Conservation (phyloP, 306 rosid genomes). For the Gillenia trifoliata region DNA sequence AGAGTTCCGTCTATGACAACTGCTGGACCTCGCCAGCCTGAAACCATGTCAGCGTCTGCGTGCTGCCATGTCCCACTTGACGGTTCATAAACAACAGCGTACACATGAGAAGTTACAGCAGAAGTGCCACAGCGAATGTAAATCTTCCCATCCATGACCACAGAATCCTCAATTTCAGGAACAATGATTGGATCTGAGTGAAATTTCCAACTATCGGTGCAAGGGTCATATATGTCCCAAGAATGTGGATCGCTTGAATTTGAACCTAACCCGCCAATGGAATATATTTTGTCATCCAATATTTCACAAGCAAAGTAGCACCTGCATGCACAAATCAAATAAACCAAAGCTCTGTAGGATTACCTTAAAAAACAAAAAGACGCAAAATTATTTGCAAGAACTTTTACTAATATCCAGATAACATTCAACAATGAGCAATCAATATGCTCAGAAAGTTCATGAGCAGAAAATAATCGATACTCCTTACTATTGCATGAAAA, state of each 20-base stretch:
- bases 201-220: constrained; percentile 46
- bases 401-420: neutral
- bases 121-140: constrained; percentile 53
- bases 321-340: constrained; percentile 41
- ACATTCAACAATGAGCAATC: neutral
- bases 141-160: constrained; percentile 76
- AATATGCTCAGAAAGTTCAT: neutral
- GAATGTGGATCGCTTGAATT: constrained; percentile 63
- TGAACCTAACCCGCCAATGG: constrained; percentile 74
- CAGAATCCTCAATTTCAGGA: constrained; percentile 63
- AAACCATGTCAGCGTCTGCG: constrained; percentile 69
- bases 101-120: constrained; percentile 41
- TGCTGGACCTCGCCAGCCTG: constrained; percentile 89
- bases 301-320: constrained; percentile 82
- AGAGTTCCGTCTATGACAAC: constrained; percentile 60
- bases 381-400: neutral
- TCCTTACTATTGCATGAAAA: neutral
- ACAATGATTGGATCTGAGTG: constrained; percentile 46
- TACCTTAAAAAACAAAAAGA: neutral
- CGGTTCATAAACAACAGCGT: constrained; percentile 72
- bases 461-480: neutral
- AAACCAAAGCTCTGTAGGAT: neutral
- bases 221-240: constrained; percentile 76
- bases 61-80: constrained; percentile 72
- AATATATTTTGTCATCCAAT: constrained; percentile 60